phyloP scores from a whole-genome alignment of 768 basidiomycete species.

The Jaapia argillacea region DNA sequence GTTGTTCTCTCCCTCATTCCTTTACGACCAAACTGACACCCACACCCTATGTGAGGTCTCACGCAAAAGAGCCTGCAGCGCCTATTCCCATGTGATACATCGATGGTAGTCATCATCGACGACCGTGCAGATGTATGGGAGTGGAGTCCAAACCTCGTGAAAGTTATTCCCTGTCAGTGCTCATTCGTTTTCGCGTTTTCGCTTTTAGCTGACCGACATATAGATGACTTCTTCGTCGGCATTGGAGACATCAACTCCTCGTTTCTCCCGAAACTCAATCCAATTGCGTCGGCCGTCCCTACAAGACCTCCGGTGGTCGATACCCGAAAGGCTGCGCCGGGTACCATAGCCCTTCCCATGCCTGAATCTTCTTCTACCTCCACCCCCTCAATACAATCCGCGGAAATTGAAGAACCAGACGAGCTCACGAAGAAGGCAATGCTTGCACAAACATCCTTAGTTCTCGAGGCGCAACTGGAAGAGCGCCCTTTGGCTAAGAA shows the following conservation, averaged over 20 bases:
- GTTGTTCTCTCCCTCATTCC: conserved; percentile 17
- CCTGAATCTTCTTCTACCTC: conserved; percentile 2
- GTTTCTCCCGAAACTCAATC: conserved; percentile 75
- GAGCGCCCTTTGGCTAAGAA: conserved; percentile 82
- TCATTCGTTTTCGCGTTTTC: conserved; percentile 4
- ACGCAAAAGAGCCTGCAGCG: conserved; percentile 89
- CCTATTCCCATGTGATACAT: conserved; percentile 92
- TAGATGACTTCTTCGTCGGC: conserved; percentile 96
- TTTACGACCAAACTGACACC: too few relatives aligned
- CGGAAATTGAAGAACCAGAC: conserved; percentile 33
- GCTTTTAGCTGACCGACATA: conserved; percentile 1
- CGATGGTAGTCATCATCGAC: conserved; percentile 99
- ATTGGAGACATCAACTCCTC: conserved; percentile 98
- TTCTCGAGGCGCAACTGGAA: conserved; percentile 77
- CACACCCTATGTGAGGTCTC: too few relatives aligned
- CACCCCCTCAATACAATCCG: conserved; percentile 12
- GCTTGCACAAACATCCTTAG: conserved; percentile 60
- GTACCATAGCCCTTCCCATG: background rate
- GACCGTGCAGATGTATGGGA: conserved; percentile 99
- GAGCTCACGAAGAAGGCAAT: conserved; percentile 44
- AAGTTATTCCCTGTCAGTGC: conserved; percentile 87
- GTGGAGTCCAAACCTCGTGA: conserved; percentile 92
- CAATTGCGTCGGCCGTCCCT: conserved; percentile 30
- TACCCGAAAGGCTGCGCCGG: background rate
- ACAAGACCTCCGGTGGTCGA: conserved; percentile 9